Evolutionary conservation across 2,329 filamentous ascomycete species (phyloP), one percentile per base, ranked within the genome.

Genomic region (Chaetomium sp.): DNA sequence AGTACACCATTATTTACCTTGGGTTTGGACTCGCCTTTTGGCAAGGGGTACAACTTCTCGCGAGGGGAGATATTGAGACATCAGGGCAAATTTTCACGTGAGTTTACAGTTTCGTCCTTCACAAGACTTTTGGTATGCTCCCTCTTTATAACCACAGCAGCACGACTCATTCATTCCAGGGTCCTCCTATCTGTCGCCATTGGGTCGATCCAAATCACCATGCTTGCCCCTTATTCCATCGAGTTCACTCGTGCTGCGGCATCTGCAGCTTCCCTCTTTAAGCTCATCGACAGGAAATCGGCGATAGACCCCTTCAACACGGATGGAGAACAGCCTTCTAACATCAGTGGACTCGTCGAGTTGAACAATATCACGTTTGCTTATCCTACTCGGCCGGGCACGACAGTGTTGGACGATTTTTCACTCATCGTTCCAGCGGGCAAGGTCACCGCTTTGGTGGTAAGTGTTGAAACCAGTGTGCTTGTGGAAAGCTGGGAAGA

Each of bases 11-110:
- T 54, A 72, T 79, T 19, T 77, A 75, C 58, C 66, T 72, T 3
- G 75, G 74, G 4, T 77, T 77, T 57, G 75, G 69, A 0, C 66
- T 80, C 3, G 75, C 76, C 0, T 80, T 80, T 55, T 80, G 77
- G 76, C 74, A 79, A 56, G 78, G 77, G 0, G 71, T 79, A 58
- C 66, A 68, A 44, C 76, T 79, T 71, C 75, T 73, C 44, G 61
- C 70, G 3, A 64, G 63, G 0, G 76, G 75, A 1, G 75, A 79
- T 59, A 75, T 79, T 32, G 46, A 62, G 0, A 61, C 74, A n/a
- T 67, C 74, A 0, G 77, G 77, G 2, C 72, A 71, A 1, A 72
- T 79, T 8, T 72, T 79, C 34, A 78, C 74, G 71, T 75, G 58
- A 67, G 70, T 68, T 38, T 32, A 33, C 6, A 34, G 27, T 9